Conservation (phyloP, 345 rosid species). For the Crucihimalaya himalaica region DNA sequence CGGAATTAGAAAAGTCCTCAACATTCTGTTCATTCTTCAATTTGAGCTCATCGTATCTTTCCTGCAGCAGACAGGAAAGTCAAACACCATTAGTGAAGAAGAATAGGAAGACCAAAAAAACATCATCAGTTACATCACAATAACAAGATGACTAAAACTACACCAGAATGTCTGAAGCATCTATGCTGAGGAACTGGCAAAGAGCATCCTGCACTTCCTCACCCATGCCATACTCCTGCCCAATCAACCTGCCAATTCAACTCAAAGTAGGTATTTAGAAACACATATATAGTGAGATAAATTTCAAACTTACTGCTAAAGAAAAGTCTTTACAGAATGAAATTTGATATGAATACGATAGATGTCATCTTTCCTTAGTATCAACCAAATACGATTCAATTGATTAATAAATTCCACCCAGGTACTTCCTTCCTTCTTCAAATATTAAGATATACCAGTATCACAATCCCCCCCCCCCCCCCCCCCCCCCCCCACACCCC, state of each 20-base stretch:
- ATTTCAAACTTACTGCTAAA: constrained; percentile 1
- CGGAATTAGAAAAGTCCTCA: constrained; percentile 50
- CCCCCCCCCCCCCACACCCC: neutral
- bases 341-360: neutral
- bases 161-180: constrained; percentile 73
- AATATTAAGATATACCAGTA: constrained; percentile 3
- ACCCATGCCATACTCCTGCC: constrained; percentile 71
- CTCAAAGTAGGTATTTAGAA: constrained; percentile 9
- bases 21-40: constrained; percentile 53
- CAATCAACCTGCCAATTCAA: constrained; percentile 66
- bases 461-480: neutral
- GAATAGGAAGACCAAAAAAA: constrained; percentile 27
- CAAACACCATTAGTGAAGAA: constrained; percentile 26
- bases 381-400: neutral
- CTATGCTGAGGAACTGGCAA: constrained; percentile 68
- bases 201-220: constrained; percentile 66
- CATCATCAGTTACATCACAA: constrained; percentile 5
- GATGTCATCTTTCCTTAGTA: constrained; percentile 19
- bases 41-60: constrained; percentile 61
- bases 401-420: constrained; percentile 4
- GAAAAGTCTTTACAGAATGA: neutral
- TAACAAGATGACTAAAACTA: constrained; percentile 28
- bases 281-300: neutral
- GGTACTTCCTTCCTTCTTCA: neutral
- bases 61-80: constrained; percentile 54